Conservation (phyloP, 2,329 filamentous ascomycete genomes). For the Cladosporium phlei region DNA sequence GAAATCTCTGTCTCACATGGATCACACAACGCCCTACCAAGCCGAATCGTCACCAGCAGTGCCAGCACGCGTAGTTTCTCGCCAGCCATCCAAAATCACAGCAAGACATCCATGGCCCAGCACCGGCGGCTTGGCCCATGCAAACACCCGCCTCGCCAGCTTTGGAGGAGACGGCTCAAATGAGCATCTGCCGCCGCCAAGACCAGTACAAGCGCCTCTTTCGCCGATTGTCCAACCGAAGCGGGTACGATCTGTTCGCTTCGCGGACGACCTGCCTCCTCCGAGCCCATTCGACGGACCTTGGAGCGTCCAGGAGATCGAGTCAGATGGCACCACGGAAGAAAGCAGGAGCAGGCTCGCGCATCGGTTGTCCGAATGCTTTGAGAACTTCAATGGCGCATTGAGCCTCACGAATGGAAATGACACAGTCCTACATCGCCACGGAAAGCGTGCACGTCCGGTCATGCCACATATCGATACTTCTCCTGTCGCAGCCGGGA, state of each 20-base stretch:
- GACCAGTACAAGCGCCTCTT: background rate
- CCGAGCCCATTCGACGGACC: constrained; percentile 9
- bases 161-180: constrained; percentile 7
- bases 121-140: constrained; percentile 8
- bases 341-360: constrained; percentile 6
- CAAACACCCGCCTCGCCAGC: background rate
- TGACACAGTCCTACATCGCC: constrained; percentile 10
- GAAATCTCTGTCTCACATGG: constrained; percentile 2
- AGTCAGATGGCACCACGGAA: background rate
- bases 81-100: background rate
- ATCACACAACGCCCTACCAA: background rate
- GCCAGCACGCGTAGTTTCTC: background rate
- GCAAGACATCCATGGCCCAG: constrained; percentile 2
- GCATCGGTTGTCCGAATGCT: constrained; percentile 12
- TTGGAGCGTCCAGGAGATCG: constrained; percentile 2
- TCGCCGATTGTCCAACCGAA: background rate
- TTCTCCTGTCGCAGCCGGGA: background rate
- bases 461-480: constrained; percentile 11
- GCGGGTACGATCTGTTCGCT: constrained; percentile 11
- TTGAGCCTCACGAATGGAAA: constrained; percentile 8
- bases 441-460: constrained; percentile 1
- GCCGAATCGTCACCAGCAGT: background rate
- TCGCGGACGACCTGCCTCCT: constrained; percentile 3
- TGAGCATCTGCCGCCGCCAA: background rate
- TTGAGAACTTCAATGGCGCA: constrained; percentile 11